Conservation (phyloP, 78 protist species). For the slime mould (Dictyostelium discoideum) region DNA sequence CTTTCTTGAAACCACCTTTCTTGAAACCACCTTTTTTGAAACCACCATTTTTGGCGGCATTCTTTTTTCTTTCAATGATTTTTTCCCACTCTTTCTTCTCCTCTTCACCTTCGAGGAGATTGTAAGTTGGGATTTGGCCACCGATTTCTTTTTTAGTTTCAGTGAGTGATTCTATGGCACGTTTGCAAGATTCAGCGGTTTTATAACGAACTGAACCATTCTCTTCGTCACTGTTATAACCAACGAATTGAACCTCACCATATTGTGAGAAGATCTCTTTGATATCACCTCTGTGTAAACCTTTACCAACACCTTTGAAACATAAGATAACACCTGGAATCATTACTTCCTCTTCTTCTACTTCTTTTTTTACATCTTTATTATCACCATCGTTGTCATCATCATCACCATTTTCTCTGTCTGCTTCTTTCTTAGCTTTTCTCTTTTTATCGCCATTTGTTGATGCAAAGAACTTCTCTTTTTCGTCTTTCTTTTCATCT, state of each 20-base stretch:
- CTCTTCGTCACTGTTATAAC: neutral
- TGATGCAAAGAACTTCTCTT: neutral
- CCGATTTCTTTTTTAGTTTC: constrained; percentile 49
- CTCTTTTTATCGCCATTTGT: constrained; percentile 6
- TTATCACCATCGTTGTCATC: neutral
- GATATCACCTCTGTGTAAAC: neutral
- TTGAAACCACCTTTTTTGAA: neutral
- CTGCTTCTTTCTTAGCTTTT: neutral
- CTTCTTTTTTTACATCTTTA: neutral
- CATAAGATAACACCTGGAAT: constrained; percentile 28
- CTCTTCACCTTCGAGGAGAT: constrained; percentile 41
- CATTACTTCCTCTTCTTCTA: neutral
- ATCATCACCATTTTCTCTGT: neutral
- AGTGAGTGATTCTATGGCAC: constrained; percentile 12
- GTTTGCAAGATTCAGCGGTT: constrained; percentile 23
- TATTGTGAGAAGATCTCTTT: constrained; percentile 25
- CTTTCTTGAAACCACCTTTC: constrained; percentile 6
- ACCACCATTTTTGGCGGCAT: neutral
- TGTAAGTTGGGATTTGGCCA: constrained; percentile 37
- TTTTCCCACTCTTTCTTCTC: constrained; percentile 50
- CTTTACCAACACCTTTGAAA: constrained; percentile 25
- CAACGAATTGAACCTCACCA: constrained; percentile 30
- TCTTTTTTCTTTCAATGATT: neutral
- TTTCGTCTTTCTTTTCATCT: constrained; percentile 20
- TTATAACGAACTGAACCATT: constrained; percentile 25